These are phyloP conservation scores for Neophaeococcomyces mojaviensis DNA, from an alignment of 2,329 filamentous ascomycete genomes.

Conservation along the genomic window DNA sequence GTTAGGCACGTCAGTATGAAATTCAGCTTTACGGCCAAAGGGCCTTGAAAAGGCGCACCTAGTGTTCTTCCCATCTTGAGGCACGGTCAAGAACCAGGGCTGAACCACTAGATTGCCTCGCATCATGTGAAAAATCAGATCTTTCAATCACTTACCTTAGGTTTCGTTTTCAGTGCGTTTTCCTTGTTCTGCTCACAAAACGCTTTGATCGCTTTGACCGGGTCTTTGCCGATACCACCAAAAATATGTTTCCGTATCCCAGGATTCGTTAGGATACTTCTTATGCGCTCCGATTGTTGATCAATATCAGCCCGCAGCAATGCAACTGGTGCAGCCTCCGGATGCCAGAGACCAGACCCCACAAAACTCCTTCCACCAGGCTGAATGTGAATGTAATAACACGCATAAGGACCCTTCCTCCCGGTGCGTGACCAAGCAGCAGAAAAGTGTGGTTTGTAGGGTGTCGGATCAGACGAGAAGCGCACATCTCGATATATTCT, in stretches of 20 bases:
- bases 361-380: conserved; percentile 62
- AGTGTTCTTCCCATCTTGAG: no score
- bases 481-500: conserved; percentile 81
- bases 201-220: conserved; percentile 57
- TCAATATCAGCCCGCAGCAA: conserved; percentile 69
- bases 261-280: conserved; percentile 55
- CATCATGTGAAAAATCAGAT: neutral
- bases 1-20: conserved; percentile 4
- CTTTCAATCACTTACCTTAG: conserved; percentile 57
- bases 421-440: conserved; percentile 83
- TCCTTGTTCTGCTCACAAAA: conserved; percentile 65
- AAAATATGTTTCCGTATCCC: conserved; percentile 60
- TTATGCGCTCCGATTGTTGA: conserved; percentile 61
- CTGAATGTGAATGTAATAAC: conserved; percentile 79
- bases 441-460: conserved; percentile 84
- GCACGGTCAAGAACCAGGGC: no score
- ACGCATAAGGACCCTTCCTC: conserved; percentile 77
- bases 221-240: conserved; percentile 45
- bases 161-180: conserved; percentile 74
- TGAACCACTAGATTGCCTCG: neutral
- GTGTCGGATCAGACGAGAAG: conserved; percentile 69
- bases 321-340: conserved; percentile 58
- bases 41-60: no score
- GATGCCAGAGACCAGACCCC: conserved; percentile 75
- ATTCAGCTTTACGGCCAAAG: neutral